Percentiles rank a stretch among this genome's conserved stretches.
phyloP scores from a whole-genome alignment of 2,329 filamentous ascomycete genomes.

The Gyromitra esculenta region DNA sequence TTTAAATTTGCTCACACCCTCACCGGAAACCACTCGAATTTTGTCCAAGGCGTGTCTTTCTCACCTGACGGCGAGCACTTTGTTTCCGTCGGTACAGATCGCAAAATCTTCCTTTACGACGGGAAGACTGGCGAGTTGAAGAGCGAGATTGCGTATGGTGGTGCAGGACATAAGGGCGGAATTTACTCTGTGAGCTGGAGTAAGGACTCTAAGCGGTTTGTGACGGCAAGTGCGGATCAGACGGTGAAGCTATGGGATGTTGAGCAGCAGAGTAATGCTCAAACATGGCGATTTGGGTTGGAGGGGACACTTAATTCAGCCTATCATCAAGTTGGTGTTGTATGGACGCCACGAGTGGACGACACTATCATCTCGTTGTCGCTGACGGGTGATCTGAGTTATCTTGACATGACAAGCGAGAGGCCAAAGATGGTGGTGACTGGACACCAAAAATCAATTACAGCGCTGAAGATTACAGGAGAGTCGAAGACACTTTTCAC shows the following conservation, averaged over 20 bases:
- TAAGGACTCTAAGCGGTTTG: conserved; percentile 83
- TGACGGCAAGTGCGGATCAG: conserved; percentile 91
- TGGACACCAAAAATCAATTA: conserved; percentile 92
- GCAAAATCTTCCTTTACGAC: conserved; percentile 91
- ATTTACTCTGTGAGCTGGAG: conserved; percentile 94
- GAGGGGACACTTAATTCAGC: conserved; percentile 73
- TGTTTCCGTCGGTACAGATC: conserved; percentile 91
- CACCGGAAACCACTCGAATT: conserved; percentile 82
- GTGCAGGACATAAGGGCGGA: conserved; percentile 87
- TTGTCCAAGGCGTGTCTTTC: conserved; percentile 87
- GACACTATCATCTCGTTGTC: conserved; percentile 90
- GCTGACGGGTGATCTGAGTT: conserved; percentile 87
- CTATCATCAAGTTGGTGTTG: conserved; percentile 93
- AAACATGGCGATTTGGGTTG: conserved; percentile 85
- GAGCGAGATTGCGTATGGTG: conserved; percentile 73
- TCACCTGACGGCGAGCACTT: conserved; percentile 84
- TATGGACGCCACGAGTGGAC: conserved; percentile 84
- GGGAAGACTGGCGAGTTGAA: conserved; percentile 91
- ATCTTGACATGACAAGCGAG: conserved; percentile 76
- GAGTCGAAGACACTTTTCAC: conserved; percentile 77
- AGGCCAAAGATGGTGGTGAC: conserved; percentile 77
- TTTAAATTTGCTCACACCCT: conserved; percentile 95
- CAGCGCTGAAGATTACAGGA: conserved; percentile 72
- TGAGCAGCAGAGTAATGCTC: conserved; percentile 77
- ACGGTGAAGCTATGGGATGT: conserved; percentile 95